Percentiles rank a stretch among this genome's conserved stretches.
phyloP scores from a whole-genome alignment of 129 eudicot species.

The Arctium lappa region DNA sequence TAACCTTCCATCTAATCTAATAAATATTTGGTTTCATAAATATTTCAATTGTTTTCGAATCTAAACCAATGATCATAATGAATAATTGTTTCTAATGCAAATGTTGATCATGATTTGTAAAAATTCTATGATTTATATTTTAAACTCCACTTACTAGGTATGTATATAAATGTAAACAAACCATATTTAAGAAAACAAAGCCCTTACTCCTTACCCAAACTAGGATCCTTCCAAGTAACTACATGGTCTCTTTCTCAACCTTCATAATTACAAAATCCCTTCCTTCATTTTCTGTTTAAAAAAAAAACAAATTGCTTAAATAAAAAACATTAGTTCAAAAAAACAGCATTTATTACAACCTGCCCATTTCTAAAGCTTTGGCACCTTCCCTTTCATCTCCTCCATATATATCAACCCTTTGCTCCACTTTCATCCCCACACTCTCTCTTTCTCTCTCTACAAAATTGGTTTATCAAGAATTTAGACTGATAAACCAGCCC shows the following conservation, averaged over 20 bases:
- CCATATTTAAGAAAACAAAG: constrained; percentile 9
- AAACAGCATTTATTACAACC: constrained; percentile 57
- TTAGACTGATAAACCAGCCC: constrained; percentile 46
- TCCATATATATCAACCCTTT: constrained; percentile 48
- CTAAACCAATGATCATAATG: too few relatives aligned
- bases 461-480: constrained; percentile 42
- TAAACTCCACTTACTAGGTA: not conserved
- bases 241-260: constrained; percentile 17
- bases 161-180: not conserved
- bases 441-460: constrained; percentile 24
- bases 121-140: too few relatives aligned
- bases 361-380: constrained; percentile 48
- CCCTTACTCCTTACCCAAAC: not conserved
- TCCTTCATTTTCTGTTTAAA: not conserved
- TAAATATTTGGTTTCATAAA: too few relatives aligned
- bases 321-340: constrained; percentile 16
- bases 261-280: constrained; percentile 3
- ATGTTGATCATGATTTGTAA: too few relatives aligned
- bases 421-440: constrained; percentile 39
- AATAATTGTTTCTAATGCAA: too few relatives aligned
- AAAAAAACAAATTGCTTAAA: not conserved
- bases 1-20: too few relatives aligned
- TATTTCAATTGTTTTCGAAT: too few relatives aligned
- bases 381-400: constrained; percentile 59
- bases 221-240: constrained; percentile 26